Percentiles rank a stretch among this genome's conserved stretches.
phyloP scores from a whole-genome alignment of 2,329 filamentous ascomycete species.

The Ceratocystis alfenasii region DNA sequence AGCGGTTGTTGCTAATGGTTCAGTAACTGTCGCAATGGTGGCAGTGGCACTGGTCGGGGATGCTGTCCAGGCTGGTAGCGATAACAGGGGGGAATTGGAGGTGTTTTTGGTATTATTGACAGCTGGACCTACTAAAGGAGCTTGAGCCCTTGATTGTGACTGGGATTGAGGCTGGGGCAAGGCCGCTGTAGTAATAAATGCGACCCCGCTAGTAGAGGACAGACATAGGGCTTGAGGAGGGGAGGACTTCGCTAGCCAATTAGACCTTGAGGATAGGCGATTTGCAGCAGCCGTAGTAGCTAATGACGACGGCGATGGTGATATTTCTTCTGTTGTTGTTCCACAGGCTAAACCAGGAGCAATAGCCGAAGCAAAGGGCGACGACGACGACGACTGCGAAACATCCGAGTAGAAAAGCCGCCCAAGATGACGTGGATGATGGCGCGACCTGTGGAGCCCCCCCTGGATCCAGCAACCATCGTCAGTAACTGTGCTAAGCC shows the following conservation, averaged over 20 bases:
- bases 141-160: slow-evolving; percentile 6
- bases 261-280: background rate
- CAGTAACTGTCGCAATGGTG: background rate
- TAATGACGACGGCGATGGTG: background rate
- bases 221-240: background rate
- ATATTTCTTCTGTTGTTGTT: background rate
- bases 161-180: background rate
- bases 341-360: background rate
- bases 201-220: background rate
- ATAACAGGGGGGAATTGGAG: background rate
- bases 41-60: background rate
- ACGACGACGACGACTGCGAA: background rate
- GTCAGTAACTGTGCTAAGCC: background rate
- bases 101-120: background rate
- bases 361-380: background rate
- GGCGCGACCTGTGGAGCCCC: slow-evolving; percentile 4
- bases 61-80: background rate
- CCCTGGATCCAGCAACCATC: background rate
- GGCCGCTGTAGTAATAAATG: background rate
- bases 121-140: slow-evolving; percentile 7
- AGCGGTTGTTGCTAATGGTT: background rate
- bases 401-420: background rate
- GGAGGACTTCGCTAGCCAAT: background rate
- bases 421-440: slow-evolving; percentile 4
- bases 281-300: background rate